Conservation (phyloP, 129 eudicot genomes). For the Escallonia herrerae region DNA sequence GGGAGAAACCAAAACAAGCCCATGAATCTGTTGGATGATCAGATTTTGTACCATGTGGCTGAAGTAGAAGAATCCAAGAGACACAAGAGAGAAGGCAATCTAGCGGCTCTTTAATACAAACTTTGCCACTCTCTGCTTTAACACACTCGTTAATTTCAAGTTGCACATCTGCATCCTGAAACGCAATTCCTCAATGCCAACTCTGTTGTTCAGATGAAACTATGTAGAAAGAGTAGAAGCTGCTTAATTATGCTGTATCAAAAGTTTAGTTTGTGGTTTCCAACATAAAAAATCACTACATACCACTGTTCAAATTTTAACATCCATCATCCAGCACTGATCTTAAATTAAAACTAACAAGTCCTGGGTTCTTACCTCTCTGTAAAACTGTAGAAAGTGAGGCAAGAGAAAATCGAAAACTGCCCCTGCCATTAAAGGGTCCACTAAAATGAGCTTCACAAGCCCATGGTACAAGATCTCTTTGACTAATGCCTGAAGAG, state of each 20-base stretch:
- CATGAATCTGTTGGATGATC: conserved; percentile 44
- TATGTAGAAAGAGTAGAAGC: background rate
- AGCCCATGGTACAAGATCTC: conserved; percentile 56
- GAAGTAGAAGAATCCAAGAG: conserved; percentile 77
- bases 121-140: conserved; percentile 46
- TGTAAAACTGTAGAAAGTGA: conserved; percentile 59
- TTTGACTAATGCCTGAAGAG: conserved; percentile 54
- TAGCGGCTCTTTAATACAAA: conserved; percentile 52
- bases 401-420: conserved; percentile 68
- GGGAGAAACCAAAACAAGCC: conserved; percentile 78
- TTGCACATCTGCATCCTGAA: conserved; percentile 53
- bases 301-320: background rate
- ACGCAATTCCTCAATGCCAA: conserved; percentile 15
- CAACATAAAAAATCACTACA: background rate
- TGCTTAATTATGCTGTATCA: background rate
- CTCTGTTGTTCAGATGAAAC: background rate
- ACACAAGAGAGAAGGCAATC: conserved; percentile 74
- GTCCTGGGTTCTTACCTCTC: conserved; percentile 31
- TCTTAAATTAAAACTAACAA: background rate
- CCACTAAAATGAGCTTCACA: conserved; percentile 68
- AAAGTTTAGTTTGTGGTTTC: too few relatives aligned
- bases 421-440: conserved; percentile 46
- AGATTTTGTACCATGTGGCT: conserved; percentile 44
- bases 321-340: background rate
- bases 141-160: conserved; percentile 38